phyloP scores from a whole-genome alignment of 2,329 filamentous ascomycete species.

The Cordyceps tenuipes region DNA sequence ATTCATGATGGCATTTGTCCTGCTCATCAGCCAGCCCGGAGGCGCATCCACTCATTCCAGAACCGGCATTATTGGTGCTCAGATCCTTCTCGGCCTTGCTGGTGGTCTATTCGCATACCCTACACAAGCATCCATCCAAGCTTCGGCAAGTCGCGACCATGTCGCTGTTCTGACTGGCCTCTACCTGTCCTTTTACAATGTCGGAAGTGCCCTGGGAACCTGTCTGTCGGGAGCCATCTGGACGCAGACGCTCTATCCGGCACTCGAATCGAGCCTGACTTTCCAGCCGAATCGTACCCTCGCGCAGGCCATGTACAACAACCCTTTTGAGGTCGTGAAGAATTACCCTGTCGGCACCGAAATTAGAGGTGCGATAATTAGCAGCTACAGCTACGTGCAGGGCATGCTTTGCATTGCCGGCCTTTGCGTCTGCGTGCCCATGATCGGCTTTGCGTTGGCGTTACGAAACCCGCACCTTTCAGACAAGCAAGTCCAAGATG shows the following conservation, averaged over 20 bases:
- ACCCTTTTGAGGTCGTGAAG: slow-evolving; percentile 26
- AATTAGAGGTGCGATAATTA: slow-evolving; percentile 35
- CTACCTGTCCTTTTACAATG: slow-evolving; percentile 33
- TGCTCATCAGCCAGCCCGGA: slow-evolving; percentile 48
- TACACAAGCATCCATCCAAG: slow-evolving; percentile 32
- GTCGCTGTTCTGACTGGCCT: slow-evolving; percentile 31
- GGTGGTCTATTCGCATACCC: slow-evolving; percentile 47
- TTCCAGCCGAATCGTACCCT: slow-evolving; percentile 28
- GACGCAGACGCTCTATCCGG: slow-evolving; percentile 30
- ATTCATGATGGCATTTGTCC: slow-evolving; percentile 47
- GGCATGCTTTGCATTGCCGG: slow-evolving; percentile 36
- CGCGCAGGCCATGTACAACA: slow-evolving; percentile 28
- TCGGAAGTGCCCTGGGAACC: slow-evolving; percentile 33
- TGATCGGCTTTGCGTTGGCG: slow-evolving; percentile 35
- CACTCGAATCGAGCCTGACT: slow-evolving; percentile 24
- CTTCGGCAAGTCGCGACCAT: slow-evolving; percentile 28
- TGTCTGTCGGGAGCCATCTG: slow-evolving; percentile 33
- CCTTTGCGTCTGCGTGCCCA: slow-evolving; percentile 37
- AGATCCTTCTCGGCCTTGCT: slow-evolving; percentile 49
- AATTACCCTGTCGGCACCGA: slow-evolving; percentile 34
- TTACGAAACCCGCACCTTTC: slow-evolving; percentile 37
- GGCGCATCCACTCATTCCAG: slow-evolving; percentile 32
- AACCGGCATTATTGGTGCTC: slow-evolving; percentile 45
- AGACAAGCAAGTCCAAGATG: slow-evolving; percentile 28
- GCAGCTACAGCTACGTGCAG: slow-evolving; percentile 37